Conservation (phyloP, 495 filamentous ascomycete genomes). For the Rusavskia elegans region DNA sequence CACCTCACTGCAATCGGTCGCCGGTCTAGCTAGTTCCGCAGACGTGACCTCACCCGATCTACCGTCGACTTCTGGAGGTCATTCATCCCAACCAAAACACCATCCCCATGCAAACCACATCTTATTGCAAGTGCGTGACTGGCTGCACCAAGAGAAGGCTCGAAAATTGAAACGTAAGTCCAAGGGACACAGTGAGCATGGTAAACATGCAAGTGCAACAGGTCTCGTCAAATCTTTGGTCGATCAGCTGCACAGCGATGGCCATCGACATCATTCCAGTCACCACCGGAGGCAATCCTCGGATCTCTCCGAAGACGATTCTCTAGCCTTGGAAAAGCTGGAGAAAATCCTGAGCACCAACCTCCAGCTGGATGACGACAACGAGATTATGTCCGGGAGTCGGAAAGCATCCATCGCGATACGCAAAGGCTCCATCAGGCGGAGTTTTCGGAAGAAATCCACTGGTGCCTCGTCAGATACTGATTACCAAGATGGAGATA, state of each 20-base stretch:
- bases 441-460: constrained; percentile 18
- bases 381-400: constrained; percentile 11
- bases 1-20: constrained; percentile 10
- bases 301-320: constrained; percentile 37
- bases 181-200: constrained; percentile 11
- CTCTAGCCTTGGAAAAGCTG: constrained; percentile 47
- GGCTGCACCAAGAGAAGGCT: constrained; percentile 62
- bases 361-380: constrained; percentile 24
- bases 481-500: constrained; percentile 57
- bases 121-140: constrained; percentile 56
- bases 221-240: constrained; percentile 13
- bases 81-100: constrained; percentile 15
- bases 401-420: constrained; percentile 21
- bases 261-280: constrained; percentile 7
- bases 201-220: constrained; percentile 12
- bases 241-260: constrained; percentile 17
- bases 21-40: constrained; percentile 1
- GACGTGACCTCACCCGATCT: constrained; percentile 6
- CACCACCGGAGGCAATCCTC: constrained; percentile 20
- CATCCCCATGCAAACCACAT: constrained; percentile 34
- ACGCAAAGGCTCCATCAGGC: constrained; percentile 23
- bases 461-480: constrained; percentile 54
- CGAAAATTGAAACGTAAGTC: constrained; percentile 40
- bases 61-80: constrained; percentile 8
- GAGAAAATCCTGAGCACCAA: constrained; percentile 47